Percentiles rank a stretch among this genome's conserved stretches.
Conservation (phyloP, 2,329 filamentous ascomycete genomes). For the Epicoccum nigrum region DNA sequence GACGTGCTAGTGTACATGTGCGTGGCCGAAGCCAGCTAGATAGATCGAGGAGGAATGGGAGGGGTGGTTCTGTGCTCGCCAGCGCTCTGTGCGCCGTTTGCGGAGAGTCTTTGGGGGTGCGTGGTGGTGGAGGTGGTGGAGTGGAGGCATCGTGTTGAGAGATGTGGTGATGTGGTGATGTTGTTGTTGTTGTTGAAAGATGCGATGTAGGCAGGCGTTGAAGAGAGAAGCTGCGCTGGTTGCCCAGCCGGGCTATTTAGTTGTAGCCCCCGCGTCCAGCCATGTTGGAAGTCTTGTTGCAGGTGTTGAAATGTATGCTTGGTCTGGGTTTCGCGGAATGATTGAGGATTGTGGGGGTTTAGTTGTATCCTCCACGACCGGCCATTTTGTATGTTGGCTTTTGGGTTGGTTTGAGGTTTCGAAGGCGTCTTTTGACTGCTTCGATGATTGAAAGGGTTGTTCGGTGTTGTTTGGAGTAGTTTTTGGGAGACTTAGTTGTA, state of each 20-base stretch:
- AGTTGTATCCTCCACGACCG: slow-evolving; percentile 46
- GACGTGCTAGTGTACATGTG: background rate
- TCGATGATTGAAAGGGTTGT: slow-evolving; percentile 1
- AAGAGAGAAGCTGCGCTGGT: no score
- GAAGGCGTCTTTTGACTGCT: slow-evolving; percentile 25
- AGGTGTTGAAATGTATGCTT: no score
- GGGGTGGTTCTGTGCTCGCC: slow-evolving; percentile 17
- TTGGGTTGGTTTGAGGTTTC: slow-evolving; percentile 8
- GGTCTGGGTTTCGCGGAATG: background rate
- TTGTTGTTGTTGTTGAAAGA: no score
- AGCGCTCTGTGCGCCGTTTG: slow-evolving; percentile 37
- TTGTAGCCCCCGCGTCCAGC: slow-evolving; percentile 44
- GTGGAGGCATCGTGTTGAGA: background rate
- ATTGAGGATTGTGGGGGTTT: background rate
- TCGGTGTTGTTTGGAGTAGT: slow-evolving; percentile 9
- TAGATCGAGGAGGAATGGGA: background rate
- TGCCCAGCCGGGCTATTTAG: slow-evolving; percentile 16
- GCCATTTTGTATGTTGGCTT: slow-evolving; percentile 31
- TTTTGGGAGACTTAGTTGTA: slow-evolving; percentile 48
- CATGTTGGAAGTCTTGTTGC: slow-evolving; percentile 23
- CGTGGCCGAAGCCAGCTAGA: background rate
- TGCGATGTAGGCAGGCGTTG: no score
- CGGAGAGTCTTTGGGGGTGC: slow-evolving; percentile 11
- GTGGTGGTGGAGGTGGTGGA: background rate
- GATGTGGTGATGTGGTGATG: background rate